Base-by-base conservation (phyloP, 1,139 yeast genomes). In the Spathaspora sp. region DNA sequence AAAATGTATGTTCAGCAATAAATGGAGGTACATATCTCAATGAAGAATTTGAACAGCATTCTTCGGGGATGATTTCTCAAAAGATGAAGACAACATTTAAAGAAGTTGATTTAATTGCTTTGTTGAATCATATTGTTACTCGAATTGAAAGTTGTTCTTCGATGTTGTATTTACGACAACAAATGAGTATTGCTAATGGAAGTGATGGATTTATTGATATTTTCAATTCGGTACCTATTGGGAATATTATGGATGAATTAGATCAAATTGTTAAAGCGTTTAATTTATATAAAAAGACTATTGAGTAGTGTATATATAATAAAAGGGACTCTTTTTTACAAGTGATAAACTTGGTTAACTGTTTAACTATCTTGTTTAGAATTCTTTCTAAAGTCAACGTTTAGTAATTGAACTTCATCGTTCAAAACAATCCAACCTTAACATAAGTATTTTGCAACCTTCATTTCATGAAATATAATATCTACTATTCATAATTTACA, bases 51-150 rank as follows among this genome's bases (percentile, higher is more conserved):
- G 59, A 59, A 39, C 39, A 48, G 25, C 53, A 53, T 40, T 61
- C 71, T 0, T 64, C 69, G 0, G 62, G 56, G 15, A 57, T 57
- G 39, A 57, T 68, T 42, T 55, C 59, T 20, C 59, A 60, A 42
- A 56, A 59, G 44, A 50, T 56, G 46, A 59, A 53, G 31, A 44
- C 55, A 4, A 54, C 65, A 29, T 67, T 68, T 50, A 65, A 67
- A 50, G 72, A 65, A 49, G 51, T 65, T 42, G 76, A 76, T 47
- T 51, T 64, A 52, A 64, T 81, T 29, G 67, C 75, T n/a, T 71
- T 83, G 45, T 68, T 84, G 52, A 84, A 82, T 49, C 87, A 82
- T 56, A 64, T 82, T 24, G 80, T 83, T 24, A 81, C 88, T 0
- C 68, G 90, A 56, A 74, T 84, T 44, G 90, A 84, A 57, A 80